Conservation (phyloP, 2,329 filamentous ascomycete genomes). For the Remersonia thermophila region DNA sequence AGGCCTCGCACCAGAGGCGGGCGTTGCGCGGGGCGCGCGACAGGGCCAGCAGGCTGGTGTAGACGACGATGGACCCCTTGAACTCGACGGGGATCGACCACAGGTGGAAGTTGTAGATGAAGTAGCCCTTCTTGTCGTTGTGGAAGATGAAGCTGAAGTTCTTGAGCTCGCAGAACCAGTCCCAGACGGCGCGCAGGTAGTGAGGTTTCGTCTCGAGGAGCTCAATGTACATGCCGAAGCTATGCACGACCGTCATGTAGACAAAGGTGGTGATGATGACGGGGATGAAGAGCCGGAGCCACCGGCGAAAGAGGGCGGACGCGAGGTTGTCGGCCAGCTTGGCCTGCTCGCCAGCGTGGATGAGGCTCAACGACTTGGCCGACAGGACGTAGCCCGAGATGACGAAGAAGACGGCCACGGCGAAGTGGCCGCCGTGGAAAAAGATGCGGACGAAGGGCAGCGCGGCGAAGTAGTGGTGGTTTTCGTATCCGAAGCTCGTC, state of each 20-base stretch:
- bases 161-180: constrained; percentile 42
- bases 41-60: constrained; percentile 44
- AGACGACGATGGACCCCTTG: constrained; percentile 50
- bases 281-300: constrained; percentile 33
- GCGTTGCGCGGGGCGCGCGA: constrained; percentile 40
- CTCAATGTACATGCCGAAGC: constrained; percentile 33
- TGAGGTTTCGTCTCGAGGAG: constrained; percentile 25
- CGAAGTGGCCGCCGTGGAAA: constrained; percentile 49
- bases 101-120: constrained; percentile 45
- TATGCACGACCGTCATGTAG: constrained; percentile 39
- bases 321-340: constrained; percentile 32
- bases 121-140: constrained; percentile 37
- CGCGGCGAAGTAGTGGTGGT: constrained; percentile 34
- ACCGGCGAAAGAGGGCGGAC: constrained; percentile 33
- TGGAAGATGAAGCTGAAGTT: constrained; percentile 56
- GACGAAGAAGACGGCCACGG: constrained; percentile 45
- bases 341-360: constrained; percentile 30
- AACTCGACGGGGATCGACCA: constrained; percentile 53
- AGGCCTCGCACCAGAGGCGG: constrained; percentile 40
- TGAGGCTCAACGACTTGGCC: constrained; percentile 34
- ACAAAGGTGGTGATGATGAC: constrained; percentile 40
- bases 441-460: constrained; percentile 48
- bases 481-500: constrained; percentile 38
- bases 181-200: constrained; percentile 36
- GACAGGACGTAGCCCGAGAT: constrained; percentile 46